phyloP scores from a whole-genome alignment of 1,139 yeast genomes.

The Geotrichum citri-aurantii region DNA sequence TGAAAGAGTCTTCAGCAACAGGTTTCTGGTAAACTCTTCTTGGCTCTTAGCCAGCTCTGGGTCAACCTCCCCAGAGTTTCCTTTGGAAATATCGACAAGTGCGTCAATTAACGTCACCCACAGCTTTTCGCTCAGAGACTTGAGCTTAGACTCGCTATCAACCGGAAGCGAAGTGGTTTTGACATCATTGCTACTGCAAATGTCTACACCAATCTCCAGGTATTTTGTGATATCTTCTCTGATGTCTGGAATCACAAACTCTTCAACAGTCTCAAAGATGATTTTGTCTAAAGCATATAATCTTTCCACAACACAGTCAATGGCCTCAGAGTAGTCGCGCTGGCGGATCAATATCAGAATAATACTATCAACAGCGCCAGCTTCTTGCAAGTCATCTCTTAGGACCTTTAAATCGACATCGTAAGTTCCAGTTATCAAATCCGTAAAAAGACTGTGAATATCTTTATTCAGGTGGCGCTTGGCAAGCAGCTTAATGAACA shows the following conservation, averaged over 20 bases:
- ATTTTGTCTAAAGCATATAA: constrained; percentile 23
- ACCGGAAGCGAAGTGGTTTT: constrained; percentile 2
- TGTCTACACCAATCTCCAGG: constrained; percentile 26
- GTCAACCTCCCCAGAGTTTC: constrained; percentile 4
- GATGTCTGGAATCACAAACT: constrained; percentile 2
- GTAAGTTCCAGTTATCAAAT: constrained; percentile 23
- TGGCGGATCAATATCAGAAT: constrained; percentile 28
- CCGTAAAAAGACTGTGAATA: constrained; percentile 25
- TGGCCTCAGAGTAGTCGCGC: constrained; percentile 31
- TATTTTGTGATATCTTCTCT: constrained; percentile 23
- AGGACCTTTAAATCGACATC: constrained; percentile 33
- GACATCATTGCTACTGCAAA: constrained; percentile 23
- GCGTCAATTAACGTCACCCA: constrained; percentile 33
- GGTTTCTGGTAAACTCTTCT: constrained; percentile 20
- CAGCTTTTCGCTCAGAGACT: constrained; percentile 22
- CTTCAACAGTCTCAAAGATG: constrained; percentile 1
- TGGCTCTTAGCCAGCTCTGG: constrained; percentile 3
- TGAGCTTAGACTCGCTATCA: background rate
- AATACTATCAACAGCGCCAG: constrained; percentile 30
- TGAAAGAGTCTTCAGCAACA: constrained; percentile 26
- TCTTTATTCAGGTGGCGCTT: constrained; percentile 19
- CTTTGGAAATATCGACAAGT: constrained; percentile 25
- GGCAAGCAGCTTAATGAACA: constrained; percentile 29
- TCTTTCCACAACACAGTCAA: constrained; percentile 33
- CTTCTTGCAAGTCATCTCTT: constrained; percentile 30